These are phyloP conservation scores for Obelidium mucronatum DNA, from an alignment of 192 early-diverging fungal species.

Conservation along the genomic window DNA sequence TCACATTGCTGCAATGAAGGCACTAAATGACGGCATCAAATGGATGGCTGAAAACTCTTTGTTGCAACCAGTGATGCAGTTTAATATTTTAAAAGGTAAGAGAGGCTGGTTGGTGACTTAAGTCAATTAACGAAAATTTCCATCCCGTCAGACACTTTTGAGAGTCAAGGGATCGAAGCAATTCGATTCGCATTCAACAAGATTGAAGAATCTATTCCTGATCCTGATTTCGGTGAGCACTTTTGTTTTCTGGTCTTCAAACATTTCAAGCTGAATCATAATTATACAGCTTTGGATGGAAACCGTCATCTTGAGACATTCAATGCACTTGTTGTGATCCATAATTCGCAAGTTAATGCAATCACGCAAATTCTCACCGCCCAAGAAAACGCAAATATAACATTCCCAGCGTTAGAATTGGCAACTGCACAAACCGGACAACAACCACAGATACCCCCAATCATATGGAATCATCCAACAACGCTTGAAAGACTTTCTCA, in stretches of 20 bases:
- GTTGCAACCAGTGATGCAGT: background rate
- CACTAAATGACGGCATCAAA: background rate
- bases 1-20: conserved; percentile 1
- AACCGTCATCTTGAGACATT: background rate
- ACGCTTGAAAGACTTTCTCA: background rate
- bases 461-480: conserved; percentile 8
- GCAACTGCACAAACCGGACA: background rate
- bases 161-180: conserved; percentile 1
- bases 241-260: background rate
- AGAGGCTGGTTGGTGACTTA: background rate
- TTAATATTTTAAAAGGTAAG: conserved; percentile 18
- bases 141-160: conserved; percentile 22
- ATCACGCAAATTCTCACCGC: background rate
- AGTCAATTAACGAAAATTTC: background rate
- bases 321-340: conserved; percentile 16
- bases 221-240: conserved; percentile 29
- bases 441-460: conserved; percentile 2
- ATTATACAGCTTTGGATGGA: conserved; percentile 13
- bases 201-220: background rate
- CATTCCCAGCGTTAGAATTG: conserved; percentile 8
- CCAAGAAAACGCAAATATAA: background rate
- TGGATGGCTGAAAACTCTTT: conserved; percentile 19
- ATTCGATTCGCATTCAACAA: conserved; percentile 18
- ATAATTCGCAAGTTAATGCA: conserved; percentile 16
- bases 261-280: too few species aligned